Evolutionary conservation across 176 grass and related monocot species (phyloP).

Genomic region (Aechmea fasciata): DNA sequence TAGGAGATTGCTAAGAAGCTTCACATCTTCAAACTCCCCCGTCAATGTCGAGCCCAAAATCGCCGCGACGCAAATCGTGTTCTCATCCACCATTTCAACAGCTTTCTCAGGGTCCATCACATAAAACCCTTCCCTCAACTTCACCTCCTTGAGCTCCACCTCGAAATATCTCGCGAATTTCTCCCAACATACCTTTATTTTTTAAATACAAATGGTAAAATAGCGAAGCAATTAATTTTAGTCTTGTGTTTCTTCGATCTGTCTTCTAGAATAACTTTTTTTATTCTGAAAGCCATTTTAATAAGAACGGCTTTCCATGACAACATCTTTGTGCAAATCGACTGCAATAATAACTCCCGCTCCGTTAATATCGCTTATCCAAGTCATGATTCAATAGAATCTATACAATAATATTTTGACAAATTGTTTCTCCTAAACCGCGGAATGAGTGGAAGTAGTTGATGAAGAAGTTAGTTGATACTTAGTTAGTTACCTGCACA

Average conservation of each 20-base stretch:
- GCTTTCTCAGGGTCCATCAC: slow-evolving; percentile 77
- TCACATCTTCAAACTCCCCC: slow-evolving; percentile 92
- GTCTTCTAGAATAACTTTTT: no score
- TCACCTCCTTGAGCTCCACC: slow-evolving; percentile 91
- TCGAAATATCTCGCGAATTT: slow-evolving; percentile 93
- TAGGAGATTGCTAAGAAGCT: slow-evolving; percentile 49
- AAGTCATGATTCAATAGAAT: no score
- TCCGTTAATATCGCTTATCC: no score
- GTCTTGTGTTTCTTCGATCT: no score
- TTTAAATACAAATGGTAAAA: not conserved
- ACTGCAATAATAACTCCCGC: no score
- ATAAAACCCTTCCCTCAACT: slow-evolving; percentile 63
- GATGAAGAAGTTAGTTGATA: not conserved
- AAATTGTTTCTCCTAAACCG: not conserved
- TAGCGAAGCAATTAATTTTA: not conserved
- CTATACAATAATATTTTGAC: no score
- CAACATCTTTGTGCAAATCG: no score
- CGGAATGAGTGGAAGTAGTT: not conserved
- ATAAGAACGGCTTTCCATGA: no score
- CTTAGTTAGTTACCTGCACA: slow-evolving; percentile 35
- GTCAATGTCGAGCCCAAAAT: slow-evolving; percentile 84
- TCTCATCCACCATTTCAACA: slow-evolving; percentile 72
- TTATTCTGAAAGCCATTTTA: no score
- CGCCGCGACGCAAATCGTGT: slow-evolving; percentile 92
- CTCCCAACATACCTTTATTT: slow-evolving; percentile 78